Evolutionary conservation across 257 asterid species (phyloP).

Genomic region (Parsonsia alboflavescens): DNA sequence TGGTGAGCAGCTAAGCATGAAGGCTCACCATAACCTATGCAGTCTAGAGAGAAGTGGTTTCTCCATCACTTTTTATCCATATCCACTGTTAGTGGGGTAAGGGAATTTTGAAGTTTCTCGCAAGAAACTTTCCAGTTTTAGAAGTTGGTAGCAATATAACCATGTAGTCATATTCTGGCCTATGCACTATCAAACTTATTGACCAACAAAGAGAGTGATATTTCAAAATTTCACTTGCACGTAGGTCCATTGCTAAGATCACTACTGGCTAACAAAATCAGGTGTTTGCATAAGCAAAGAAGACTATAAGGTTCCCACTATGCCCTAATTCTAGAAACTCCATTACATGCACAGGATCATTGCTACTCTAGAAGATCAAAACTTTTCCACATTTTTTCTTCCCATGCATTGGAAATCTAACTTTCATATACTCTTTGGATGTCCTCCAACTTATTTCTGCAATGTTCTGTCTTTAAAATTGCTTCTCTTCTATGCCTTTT

Average conservation of each 20-base stretch:
- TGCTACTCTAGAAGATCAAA: neutral
- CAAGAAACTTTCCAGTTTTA: neutral
- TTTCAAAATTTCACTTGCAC: neutral
- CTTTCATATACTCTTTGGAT: neutral
- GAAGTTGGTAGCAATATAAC: neutral
- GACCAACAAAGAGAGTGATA: neutral
- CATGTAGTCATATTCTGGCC: neutral
- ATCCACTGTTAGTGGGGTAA: neutral
- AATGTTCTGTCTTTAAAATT: neutral
- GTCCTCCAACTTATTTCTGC: neutral
- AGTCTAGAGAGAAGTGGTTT: neutral
- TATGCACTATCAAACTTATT: too few relatives aligned
- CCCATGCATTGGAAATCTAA: neutral
- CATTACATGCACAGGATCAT: neutral
- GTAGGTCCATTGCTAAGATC: neutral
- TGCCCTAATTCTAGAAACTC: neutral
- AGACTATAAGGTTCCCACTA: neutral
- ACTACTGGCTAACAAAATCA: neutral
- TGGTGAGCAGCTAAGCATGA: neutral
- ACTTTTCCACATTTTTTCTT: neutral
- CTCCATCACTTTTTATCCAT: neutral
- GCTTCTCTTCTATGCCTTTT: neutral
- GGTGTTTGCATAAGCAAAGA: neutral
- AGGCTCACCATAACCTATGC: neutral
- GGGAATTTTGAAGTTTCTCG: neutral